Evolutionary conservation across 768 basidiomycete species (phyloP).

Genomic region (Phylloporus sp.): DNA sequence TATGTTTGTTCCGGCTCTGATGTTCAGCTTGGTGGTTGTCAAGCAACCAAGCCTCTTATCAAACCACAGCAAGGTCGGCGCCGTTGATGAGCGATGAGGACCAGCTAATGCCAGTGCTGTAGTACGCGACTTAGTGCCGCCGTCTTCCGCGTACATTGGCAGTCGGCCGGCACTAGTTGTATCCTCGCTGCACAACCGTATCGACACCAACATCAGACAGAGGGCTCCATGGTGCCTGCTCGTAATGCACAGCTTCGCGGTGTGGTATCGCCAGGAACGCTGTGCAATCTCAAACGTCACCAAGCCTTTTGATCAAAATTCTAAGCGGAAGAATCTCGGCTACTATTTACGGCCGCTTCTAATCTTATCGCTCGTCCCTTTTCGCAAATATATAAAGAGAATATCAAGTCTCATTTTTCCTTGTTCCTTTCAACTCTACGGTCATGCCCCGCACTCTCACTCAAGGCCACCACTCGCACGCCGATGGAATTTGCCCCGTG

Average conservation of each 20-base stretch:
- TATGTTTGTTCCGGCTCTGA: no score
- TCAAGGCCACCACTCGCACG: conserved; percentile 23
- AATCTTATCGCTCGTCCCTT: neutral
- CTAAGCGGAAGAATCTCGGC: neutral
- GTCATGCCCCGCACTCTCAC: conserved; percentile 4
- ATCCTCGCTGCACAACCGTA: neutral
- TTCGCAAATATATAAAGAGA: conserved; percentile 5
- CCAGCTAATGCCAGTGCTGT: no score
- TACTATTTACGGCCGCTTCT: neutral
- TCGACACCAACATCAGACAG: neutral
- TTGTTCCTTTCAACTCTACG: neutral
- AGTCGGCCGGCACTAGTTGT: neutral
- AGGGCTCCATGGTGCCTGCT: neutral
- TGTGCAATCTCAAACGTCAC: neutral
- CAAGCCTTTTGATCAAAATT: neutral
- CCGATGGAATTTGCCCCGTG: conserved; percentile 35
- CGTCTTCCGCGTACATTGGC: neutral
- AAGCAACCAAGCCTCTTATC: neutral
- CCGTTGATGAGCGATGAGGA: neutral
- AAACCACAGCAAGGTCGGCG: neutral
- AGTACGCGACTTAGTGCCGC: neutral
- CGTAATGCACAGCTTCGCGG: conserved; percentile 1
- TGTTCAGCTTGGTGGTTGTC: neutral
- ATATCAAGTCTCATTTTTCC: neutral
- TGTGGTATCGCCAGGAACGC: neutral